These are phyloP conservation scores for Sporothrix brunneoviolacea DNA, from an alignment of 2,329 filamentous ascomycete genomes.

Conservation along the genomic window DNA sequence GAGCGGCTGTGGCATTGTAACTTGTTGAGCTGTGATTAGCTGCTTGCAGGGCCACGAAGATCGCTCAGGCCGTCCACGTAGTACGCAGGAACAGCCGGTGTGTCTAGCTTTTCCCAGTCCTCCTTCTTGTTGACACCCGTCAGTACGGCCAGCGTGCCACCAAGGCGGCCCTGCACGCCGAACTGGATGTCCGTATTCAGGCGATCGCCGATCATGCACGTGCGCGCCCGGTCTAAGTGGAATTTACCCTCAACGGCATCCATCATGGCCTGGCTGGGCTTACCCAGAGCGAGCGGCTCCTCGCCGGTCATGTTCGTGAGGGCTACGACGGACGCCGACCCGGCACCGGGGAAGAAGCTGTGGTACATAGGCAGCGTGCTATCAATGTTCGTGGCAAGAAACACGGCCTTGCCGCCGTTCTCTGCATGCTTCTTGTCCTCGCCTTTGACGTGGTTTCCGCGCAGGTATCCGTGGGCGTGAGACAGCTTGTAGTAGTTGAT, in stretches of 20 bases:
- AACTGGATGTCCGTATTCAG: constrained; percentile 96
- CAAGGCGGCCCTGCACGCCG: constrained; percentile 81
- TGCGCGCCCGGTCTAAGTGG: constrained; percentile 70
- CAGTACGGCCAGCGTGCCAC: constrained; percentile 83
- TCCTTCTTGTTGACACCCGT: constrained; percentile 84
- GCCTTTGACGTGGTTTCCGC: constrained; percentile 43
- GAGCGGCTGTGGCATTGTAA: too few relatives aligned
- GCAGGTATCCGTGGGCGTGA: constrained; percentile 78
- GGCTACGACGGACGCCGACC: constrained; percentile 65
- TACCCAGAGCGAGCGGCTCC: constrained; percentile 74
- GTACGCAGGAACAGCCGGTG: constrained; percentile 65
- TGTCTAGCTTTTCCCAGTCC: constrained; percentile 66
- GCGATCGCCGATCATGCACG: constrained; percentile 94
- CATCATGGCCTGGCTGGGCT: constrained; percentile 99
- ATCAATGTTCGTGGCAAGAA: constrained; percentile 90
- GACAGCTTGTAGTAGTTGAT: constrained; percentile 91
- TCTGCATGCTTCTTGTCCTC: constrained; percentile 71
- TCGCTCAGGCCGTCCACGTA: constrained; percentile 85
- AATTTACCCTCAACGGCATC: constrained; percentile 97
- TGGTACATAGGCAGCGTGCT: constrained; percentile 78
- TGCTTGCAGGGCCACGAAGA: constrained; percentile 34
- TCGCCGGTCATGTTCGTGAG: constrained; percentile 64
- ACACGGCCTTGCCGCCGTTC: constrained; percentile 74
- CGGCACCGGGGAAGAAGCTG: constrained; percentile 85
- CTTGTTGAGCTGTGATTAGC: too few relatives aligned